Base-by-base conservation (phyloP, 345 rosid genomes). In the Schrenkiella parvula region DNA sequence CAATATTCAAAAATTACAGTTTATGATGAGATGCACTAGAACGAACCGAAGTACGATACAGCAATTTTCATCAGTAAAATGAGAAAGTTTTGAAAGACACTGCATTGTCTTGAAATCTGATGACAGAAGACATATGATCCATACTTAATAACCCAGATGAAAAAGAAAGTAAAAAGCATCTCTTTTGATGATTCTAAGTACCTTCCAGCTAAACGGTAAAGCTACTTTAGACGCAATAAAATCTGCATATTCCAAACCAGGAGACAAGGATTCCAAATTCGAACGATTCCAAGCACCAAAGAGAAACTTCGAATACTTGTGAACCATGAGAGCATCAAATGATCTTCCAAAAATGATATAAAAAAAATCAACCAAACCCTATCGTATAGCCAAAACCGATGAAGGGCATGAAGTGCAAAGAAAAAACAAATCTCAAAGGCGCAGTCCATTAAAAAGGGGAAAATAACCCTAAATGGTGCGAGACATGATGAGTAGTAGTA, bases 311-410 rank as follows among this genome's bases (percentile, higher is more conserved):
- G 0, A 61, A 61, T 34, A 61, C 10, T 26, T 4, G 12, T 23
- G 21, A 50, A 50, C 10, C 67, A 71, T 12, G 31, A 21, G n/a
- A 34, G 25, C 11, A 63, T 54, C 22, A 54, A 28, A 55, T 26
- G 51, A 64, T 64, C 18, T 44, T 65, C 39, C 13, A 26, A 6
- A 64, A 64, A 34, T 13, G 1, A 1, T 17, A 1, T 3, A 7
- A 35, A 34, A 19, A 19, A 51, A 43, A 14, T 39, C 31, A 55
- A 29, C 15, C 32, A 65, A 73, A 55, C 52, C 71, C 58, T 72
- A 72, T 41, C 22, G 7, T 5, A 32, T 9, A 42, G n/a, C 11
- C 35, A 6, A 43, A 64, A 72, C 47, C 19, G 47, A 63, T 6
- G 46, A 57, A 53, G 8, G 15, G 22, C 8, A 47, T 1, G 28